Evolutionary conservation across 306 rosid genomes (phyloP).

Genomic region (Acacia melanoxylon): DNA sequence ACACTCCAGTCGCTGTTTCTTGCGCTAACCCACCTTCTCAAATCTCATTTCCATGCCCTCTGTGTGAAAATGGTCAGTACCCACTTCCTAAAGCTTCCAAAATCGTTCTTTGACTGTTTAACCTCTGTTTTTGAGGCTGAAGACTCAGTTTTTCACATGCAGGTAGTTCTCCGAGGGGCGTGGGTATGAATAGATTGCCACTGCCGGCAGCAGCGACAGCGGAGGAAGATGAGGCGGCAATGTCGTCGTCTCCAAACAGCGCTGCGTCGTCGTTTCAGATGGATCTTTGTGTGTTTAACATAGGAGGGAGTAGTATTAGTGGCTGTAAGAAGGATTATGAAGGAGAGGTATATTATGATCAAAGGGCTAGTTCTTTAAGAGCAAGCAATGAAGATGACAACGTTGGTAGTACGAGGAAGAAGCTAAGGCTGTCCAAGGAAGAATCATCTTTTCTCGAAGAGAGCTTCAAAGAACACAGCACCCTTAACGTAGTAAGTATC

Average conservation of each 20-base stretch:
- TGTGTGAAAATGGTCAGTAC: conserved; percentile 40
- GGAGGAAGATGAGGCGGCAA: conserved; percentile 42
- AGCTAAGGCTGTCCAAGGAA: conserved; percentile 69
- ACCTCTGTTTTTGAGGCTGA: not conserved
- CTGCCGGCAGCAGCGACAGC: conserved; percentile 21
- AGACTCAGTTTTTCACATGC: conserved; percentile 27
- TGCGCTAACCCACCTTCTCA: conserved; percentile 34
- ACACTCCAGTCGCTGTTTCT: conserved; percentile 42
- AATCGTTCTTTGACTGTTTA: too few species aligned
- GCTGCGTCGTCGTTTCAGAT: conserved; percentile 62
- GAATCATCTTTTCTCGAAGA: conserved; percentile 79
- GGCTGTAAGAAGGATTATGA: conserved; percentile 41
- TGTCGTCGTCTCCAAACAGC: conserved; percentile 65
- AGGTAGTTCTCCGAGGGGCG: conserved; percentile 41
- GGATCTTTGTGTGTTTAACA: conserved; percentile 46
- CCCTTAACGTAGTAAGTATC: conserved; percentile 69
- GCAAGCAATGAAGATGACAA: conserved; percentile 80
- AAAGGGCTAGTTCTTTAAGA: conserved; percentile 53
- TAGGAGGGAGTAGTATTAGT: conserved; percentile 15
- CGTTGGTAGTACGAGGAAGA: conserved; percentile 56
- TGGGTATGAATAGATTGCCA: conserved; percentile 53
- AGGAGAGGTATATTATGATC: conserved; percentile 47
- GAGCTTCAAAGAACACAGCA: conserved; percentile 74
- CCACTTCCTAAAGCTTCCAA: not conserved
- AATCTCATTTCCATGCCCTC: conserved; percentile 55